phyloP scores from a whole-genome alignment of 2,329 filamentous ascomycete genomes.

The Colletotrichum magnum region DNA sequence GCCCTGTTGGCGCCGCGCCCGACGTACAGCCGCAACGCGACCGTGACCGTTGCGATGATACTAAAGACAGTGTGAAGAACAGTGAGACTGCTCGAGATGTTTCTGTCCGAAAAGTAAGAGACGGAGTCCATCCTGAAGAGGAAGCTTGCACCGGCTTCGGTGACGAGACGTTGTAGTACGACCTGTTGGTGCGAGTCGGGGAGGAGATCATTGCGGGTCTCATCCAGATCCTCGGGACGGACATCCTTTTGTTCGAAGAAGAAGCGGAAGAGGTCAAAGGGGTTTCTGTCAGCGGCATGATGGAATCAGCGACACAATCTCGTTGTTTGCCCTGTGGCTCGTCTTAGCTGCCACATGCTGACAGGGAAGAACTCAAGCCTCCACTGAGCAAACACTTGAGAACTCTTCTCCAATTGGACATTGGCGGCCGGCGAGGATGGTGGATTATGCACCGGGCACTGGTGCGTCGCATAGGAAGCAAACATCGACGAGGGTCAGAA shows the following conservation, averaged over 20 bases:
- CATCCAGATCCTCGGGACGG: background rate
- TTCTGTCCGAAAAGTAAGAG: constrained; percentile 2
- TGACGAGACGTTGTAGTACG: background rate
- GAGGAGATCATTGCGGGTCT: background rate
- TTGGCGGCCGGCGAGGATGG: background rate
- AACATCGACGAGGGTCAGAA: background rate
- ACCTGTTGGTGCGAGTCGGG: too few relatives aligned
- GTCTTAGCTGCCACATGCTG: constrained; percentile 4
- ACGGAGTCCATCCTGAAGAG: constrained; percentile 1
- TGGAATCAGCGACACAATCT: background rate
- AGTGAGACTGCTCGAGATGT: constrained; percentile 11
- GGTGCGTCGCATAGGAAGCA: background rate
- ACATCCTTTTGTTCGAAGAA: background rate
- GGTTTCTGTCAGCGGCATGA: background rate
- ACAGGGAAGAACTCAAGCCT: background rate
- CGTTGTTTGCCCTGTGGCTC: background rate
- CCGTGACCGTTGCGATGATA: constrained; percentile 6
- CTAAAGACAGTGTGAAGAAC: constrained; percentile 20
- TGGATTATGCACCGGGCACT: background rate
- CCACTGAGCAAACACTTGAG: background rate
- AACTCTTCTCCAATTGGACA: background rate
- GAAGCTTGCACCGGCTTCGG: background rate
- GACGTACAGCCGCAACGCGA: constrained; percentile 7
- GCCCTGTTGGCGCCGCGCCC: background rate
- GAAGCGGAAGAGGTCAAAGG: background rate